Conservation (phyloP, 2,329 filamentous ascomycete species). For the Onygenales sp. region DNA sequence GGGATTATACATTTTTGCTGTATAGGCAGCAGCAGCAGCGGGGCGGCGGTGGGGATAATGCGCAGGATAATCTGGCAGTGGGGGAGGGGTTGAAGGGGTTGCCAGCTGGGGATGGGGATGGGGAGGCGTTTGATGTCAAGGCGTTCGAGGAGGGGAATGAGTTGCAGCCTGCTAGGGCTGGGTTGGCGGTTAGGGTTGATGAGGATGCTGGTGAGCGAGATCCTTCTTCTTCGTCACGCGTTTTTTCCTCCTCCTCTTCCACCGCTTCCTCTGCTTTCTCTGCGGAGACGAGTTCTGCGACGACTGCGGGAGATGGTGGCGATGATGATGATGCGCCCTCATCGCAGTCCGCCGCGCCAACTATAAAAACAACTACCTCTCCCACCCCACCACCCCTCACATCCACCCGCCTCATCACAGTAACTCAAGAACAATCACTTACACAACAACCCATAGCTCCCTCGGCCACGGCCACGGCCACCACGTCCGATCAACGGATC, state of each 20-base stretch:
- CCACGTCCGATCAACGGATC: too few species aligned
- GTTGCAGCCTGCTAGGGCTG: not conserved
- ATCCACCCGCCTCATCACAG: too few species aligned
- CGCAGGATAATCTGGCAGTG: not conserved
- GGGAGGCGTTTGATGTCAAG: not conserved
- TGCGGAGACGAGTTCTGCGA: too few species aligned
- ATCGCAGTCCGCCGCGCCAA: too few species aligned
- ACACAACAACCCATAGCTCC: too few species aligned
- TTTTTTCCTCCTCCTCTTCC: not conserved
- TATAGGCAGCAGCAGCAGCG: conserved; percentile 2
- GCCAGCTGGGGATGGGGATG: not conserved
- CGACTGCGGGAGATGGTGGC: too few species aligned
- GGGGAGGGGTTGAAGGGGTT: not conserved
- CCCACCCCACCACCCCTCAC: too few species aligned
- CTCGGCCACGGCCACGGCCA: too few species aligned
- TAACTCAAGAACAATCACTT: too few species aligned
- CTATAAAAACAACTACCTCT: too few species aligned
- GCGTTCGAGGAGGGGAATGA: conserved; percentile 2
- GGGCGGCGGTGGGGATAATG: not conserved
- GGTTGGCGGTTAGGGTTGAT: not conserved
- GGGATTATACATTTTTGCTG: conserved; percentile 9
- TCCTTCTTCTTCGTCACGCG: not conserved
- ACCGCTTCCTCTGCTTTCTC: not conserved
- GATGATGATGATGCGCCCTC: too few species aligned
- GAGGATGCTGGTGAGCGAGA: not conserved